These are phyloP conservation scores for Ogataea parapolymorpha DNA, from an alignment of 805 yeast species.

Conservation along the genomic window DNA sequence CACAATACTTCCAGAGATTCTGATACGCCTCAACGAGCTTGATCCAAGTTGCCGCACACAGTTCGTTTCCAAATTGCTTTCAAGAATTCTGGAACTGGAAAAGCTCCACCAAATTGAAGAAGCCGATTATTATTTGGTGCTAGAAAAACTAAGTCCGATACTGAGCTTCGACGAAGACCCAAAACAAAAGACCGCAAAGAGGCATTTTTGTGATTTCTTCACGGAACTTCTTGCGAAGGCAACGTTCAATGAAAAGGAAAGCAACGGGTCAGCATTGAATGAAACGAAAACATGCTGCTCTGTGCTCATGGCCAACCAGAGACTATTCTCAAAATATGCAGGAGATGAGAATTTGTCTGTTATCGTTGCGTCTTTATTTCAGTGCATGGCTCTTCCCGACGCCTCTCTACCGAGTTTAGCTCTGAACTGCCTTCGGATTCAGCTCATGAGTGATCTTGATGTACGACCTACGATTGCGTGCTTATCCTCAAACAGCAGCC, in stretches of 20 bases:
- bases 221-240: constrained; percentile 12
- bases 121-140: constrained; percentile 1
- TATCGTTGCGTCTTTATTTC: constrained; percentile 16
- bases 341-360: constrained; percentile 9
- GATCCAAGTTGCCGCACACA: not conserved
- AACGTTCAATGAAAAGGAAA: constrained; percentile 8
- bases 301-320: constrained; percentile 21
- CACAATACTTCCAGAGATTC: not conserved
- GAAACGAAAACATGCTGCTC: constrained; percentile 20
- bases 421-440: constrained; percentile 24
- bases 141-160: constrained; percentile 8
- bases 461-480: not conserved
- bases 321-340: constrained; percentile 8
- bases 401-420: constrained; percentile 17
- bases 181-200: constrained; percentile 15
- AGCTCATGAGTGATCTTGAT: constrained; percentile 11
- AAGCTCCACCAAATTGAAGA: constrained; percentile 9
- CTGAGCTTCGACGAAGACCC: constrained; percentile 4
- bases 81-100: constrained; percentile 8
- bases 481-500: not conserved
- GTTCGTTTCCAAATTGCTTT: constrained; percentile 4
- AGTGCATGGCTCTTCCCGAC: constrained; percentile 9
- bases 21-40: no score
- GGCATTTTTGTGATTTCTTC: constrained; percentile 19
- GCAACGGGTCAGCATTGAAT: no score